These are phyloP conservation scores for Tulasnella sp. DNA, from an alignment of 768 basidiomycete species.

Conservation along the genomic window DNA sequence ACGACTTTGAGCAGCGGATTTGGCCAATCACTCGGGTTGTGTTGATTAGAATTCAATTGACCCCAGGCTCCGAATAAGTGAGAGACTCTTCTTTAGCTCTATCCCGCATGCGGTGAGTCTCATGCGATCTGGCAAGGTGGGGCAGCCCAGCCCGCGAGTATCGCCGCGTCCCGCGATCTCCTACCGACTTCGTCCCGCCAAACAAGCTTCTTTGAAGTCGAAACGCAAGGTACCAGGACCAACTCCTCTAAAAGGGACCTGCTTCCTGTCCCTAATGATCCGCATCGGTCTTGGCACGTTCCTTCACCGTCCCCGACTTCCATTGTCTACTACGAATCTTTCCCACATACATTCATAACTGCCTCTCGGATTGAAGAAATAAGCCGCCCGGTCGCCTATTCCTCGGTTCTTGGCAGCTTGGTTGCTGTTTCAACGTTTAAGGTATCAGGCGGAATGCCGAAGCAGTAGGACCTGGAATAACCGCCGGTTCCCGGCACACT, in stretches of 20 bases:
- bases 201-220: neutral
- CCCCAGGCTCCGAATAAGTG: neutral
- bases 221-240: neutral
- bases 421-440: neutral
- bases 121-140: neutral
- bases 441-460: conserved; percentile 7
- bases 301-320: neutral
- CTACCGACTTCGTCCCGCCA: neutral
- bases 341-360: neutral
- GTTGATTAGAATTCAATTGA: neutral
- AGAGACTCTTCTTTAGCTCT: neutral
- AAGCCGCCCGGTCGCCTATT: neutral
- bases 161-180: neutral
- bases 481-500: neutral
- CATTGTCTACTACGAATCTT: neutral
- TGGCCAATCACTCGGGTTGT: neutral
- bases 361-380: neutral
- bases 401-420: neutral
- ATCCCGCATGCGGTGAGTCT: neutral
- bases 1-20: neutral
- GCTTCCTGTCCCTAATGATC: conserved; percentile 8
- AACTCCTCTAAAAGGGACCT: neutral
- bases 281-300: neutral
- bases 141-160: neutral
- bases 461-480: neutral